A percentile compares a stretch with the other conserved stretches of the same genome.
Evolutionary conservation across 2,329 filamentous ascomycete genomes (phyloP).

Genomic region (Calonectria pseudoturangicola): DNA sequence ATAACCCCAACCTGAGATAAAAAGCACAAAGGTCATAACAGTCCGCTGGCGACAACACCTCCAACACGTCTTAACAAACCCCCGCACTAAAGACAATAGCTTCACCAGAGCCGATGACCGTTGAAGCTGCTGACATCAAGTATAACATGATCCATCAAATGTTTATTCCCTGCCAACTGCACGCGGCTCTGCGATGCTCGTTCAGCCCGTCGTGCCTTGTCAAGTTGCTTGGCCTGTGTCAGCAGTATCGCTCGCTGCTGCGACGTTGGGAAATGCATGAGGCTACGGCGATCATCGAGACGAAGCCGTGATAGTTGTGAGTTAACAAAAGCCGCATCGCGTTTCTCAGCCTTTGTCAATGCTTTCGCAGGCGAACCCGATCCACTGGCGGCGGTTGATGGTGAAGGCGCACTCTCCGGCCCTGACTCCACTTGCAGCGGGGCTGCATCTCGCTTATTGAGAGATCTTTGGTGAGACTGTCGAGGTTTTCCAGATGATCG

Average conservation of each 20-base stretch:
- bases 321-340: conserved; percentile 11
- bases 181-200: conserved; percentile 12
- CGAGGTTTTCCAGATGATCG: not conserved
- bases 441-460: not conserved
- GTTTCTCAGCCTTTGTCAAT: conserved; percentile 16
- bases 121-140: not conserved
- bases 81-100: too few species aligned
- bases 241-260: conserved; percentile 15
- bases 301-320: conserved; percentile 8
- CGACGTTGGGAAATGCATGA: conserved; percentile 8
- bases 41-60: too few species aligned
- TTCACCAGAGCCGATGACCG: not conserved
- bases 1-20: too few species aligned
- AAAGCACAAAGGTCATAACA: too few species aligned
- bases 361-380: not conserved
- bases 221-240: not conserved
- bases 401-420: not conserved
- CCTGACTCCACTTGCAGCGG: not conserved
- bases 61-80: too few species aligned
- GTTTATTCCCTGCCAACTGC: conserved; percentile 20
- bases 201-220: not conserved
- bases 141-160: conserved; percentile 20
- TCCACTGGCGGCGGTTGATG: not conserved
- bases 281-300: conserved; percentile 11
- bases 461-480: not conserved